Conservation (phyloP, 1,139 yeast genomes). For the Sugiyamaella novakii region DNA sequence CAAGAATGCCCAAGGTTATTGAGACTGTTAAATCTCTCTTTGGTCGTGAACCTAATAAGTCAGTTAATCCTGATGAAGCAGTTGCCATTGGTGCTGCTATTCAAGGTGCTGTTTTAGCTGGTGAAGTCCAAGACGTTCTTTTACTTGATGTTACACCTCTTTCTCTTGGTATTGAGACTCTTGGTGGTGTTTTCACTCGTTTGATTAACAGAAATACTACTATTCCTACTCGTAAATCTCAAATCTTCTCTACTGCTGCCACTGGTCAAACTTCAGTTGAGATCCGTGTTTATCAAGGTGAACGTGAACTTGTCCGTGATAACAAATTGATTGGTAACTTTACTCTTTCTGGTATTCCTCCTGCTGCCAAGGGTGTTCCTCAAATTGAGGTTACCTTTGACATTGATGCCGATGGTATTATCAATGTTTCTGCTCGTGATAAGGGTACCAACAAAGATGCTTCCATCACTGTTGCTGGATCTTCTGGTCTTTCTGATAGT, state of each 20-base stretch:
- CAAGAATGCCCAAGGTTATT: slow-evolving; percentile 99
- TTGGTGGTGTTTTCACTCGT: slow-evolving; percentile 98
- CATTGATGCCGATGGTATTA: slow-evolving; percentile 98
- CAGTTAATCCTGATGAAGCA: slow-evolving; percentile 99
- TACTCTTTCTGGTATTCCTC: slow-evolving; percentile 90
- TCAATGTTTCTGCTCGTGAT: slow-evolving; percentile 98
- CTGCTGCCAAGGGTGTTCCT: slow-evolving; percentile 99
- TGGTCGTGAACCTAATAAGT: slow-evolving; percentile 96
- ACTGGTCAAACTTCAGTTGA: slow-evolving; percentile 99
- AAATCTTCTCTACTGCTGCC: slow-evolving; percentile 97
- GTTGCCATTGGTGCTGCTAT: slow-evolving; percentile 99
- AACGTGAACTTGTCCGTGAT: slow-evolving; percentile 98
- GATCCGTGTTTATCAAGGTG: slow-evolving; percentile 99
- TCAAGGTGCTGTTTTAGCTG: slow-evolving; percentile 98
- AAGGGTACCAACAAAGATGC: slow-evolving; percentile 99
- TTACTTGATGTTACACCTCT: slow-evolving; percentile 96
- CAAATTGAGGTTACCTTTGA: slow-evolving; percentile 98
- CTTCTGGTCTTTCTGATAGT: slow-evolving; percentile 93
- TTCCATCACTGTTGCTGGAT: slow-evolving; percentile 97
- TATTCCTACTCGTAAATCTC: slow-evolving; percentile 96
- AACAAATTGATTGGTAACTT: slow-evolving; percentile 98
- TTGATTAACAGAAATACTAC: slow-evolving; percentile 97
- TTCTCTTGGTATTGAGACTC: slow-evolving; percentile 96
- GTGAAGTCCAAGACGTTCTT: slow-evolving; percentile 95
- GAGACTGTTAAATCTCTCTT: slow-evolving; percentile 93